These are phyloP conservation scores for Graphiopsis chlorocephala DNA, from an alignment of 2,329 filamentous ascomycete species.

Conservation along the genomic window DNA sequence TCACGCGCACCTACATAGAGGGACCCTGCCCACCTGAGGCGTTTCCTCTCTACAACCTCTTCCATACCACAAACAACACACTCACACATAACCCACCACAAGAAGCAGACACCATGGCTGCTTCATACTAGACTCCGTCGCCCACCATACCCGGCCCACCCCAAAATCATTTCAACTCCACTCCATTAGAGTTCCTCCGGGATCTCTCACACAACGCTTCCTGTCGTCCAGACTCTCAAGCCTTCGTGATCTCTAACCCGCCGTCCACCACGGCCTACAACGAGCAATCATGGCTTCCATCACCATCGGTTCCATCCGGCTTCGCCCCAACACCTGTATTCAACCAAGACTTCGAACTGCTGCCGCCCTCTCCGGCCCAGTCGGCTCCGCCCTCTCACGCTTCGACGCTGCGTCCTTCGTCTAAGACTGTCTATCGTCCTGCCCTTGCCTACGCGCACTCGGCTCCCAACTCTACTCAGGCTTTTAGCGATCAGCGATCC, in stretches of 20 bases:
- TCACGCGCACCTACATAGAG: background rate
- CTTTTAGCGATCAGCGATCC: constrained; percentile 20
- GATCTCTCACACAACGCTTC: constrained; percentile 20
- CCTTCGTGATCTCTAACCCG: constrained; percentile 63
- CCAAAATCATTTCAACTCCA: constrained; percentile 19
- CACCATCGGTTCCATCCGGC: constrained; percentile 52
- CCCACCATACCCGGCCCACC: constrained; percentile 31
- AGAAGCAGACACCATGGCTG: constrained; percentile 30
- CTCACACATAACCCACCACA: constrained; percentile 2
- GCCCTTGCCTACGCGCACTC: constrained; percentile 65
- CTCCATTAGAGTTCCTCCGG: constrained; percentile 23
- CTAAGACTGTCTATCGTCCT: constrained; percentile 45
- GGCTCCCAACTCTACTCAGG: constrained; percentile 38
- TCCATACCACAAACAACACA: constrained; percentile 5
- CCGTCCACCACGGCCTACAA: constrained; percentile 80
- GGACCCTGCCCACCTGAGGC: background rate
- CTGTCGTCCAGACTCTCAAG: constrained; percentile 37
- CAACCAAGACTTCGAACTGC: constrained; percentile 71
- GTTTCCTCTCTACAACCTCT: background rate
- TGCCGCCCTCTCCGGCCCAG: constrained; percentile 39
- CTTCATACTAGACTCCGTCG: constrained; percentile 31
- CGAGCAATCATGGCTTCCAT: constrained; percentile 73
- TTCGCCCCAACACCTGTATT: constrained; percentile 49
- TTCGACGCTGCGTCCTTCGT: constrained; percentile 56
- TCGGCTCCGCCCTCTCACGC: constrained; percentile 48